Evolutionary conservation across 768 basidiomycete genomes (phyloP).

Genomic region (Tricholomella constricta): DNA sequence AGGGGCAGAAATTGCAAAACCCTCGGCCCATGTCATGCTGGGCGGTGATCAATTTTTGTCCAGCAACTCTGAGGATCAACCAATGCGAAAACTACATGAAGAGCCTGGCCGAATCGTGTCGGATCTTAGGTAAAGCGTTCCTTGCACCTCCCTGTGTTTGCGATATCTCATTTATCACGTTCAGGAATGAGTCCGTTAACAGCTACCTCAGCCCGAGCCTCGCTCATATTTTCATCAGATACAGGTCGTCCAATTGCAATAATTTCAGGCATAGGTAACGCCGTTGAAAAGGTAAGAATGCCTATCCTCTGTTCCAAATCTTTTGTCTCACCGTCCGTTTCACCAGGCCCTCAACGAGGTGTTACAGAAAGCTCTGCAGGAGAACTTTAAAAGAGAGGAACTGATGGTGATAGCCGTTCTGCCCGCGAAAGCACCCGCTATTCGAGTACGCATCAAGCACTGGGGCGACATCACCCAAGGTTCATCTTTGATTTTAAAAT

Average conservation of each 20-base stretch:
- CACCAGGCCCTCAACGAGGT: conserved; percentile 6
- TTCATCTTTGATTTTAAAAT: conserved; percentile 1
- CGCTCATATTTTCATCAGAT: neutral
- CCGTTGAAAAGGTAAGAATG: conserved; percentile 10
- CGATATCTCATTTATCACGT: neutral
- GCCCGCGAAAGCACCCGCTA: conserved; percentile 47
- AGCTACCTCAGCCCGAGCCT: neutral
- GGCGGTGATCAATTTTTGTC: too few species aligned
- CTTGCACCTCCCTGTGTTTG: too few species aligned
- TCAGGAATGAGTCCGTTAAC: conserved; percentile 13
- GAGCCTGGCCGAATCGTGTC: conserved; percentile 16
- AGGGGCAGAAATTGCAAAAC: conserved; percentile 15
- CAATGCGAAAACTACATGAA: too few species aligned
- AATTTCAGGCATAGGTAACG: conserved; percentile 5
- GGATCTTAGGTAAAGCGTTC: too few species aligned
- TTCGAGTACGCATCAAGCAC: conserved; percentile 50
- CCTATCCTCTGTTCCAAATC: neutral
- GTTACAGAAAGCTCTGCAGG: conserved; percentile 4
- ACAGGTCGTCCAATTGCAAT: conserved; percentile 2
- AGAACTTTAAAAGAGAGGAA: conserved; percentile 1
- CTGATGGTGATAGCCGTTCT: conserved; percentile 53
- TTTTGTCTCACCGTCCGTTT: neutral
- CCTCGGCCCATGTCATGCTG: conserved; percentile 13
- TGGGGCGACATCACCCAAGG: conserved; percentile 51
- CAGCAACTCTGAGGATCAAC: too few species aligned